These are phyloP conservation scores for Leccinellum rugosiceps DNA, from an alignment of 768 basidiomycete genomes.

Conservation along the genomic window DNA sequence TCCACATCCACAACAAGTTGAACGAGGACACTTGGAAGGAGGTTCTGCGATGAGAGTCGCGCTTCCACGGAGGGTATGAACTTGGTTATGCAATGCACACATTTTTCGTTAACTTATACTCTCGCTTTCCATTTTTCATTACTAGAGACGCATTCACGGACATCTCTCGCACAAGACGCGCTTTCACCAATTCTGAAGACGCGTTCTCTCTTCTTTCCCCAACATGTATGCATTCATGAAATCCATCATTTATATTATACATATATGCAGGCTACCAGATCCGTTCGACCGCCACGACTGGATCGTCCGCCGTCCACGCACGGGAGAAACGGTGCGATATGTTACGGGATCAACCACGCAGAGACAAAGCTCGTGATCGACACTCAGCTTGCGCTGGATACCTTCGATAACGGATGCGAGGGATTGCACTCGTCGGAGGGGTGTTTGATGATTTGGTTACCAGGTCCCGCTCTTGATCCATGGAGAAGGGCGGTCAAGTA, in stretches of 20 bases:
- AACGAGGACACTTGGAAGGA: conserved; percentile 11
- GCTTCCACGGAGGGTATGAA: conserved; percentile 13
- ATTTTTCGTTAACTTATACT: not conserved
- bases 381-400: conserved; percentile 7
- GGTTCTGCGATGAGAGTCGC: conserved; percentile 13
- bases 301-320: conserved; percentile 9
- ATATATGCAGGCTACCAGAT: conserved; percentile 5
- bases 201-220: not conserved
- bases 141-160: conserved; percentile 10
- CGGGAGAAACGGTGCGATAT: conserved; percentile 2
- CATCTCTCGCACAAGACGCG: conserved; percentile 15
- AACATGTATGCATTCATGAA: not conserved
- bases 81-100: not conserved
- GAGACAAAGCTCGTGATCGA: conserved; percentile 6
- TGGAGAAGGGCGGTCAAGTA: not conserved
- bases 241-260: not conserved
- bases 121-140: not conserved
- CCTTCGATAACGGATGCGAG: conserved; percentile 10
- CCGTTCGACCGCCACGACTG: conserved; percentile 16
- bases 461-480: not conserved
- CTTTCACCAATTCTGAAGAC: not conserved
- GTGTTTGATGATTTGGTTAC: not conserved
- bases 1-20: conserved; percentile 7
- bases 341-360: conserved; percentile 10
- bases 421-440: not conserved